These are phyloP conservation scores for Colletotrichum falcatum DNA, from an alignment of 2,329 filamentous ascomycete species.

Conservation along the genomic window DNA sequence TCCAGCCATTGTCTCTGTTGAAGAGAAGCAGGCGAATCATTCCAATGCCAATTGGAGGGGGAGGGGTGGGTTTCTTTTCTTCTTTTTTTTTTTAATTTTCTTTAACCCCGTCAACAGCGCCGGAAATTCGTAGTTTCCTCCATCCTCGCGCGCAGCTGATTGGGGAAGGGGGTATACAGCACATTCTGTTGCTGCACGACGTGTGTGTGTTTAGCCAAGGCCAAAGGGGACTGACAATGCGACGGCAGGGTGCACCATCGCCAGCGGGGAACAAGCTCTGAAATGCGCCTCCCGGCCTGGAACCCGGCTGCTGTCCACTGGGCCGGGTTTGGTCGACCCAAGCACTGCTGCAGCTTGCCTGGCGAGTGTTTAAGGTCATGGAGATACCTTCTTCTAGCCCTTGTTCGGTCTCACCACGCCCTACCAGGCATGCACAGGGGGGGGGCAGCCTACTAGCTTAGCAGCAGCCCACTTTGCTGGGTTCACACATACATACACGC, in stretches of 20 bases:
- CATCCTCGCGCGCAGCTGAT: background rate
- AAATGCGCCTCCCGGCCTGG: background rate
- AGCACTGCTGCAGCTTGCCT: background rate
- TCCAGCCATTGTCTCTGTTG: no score
- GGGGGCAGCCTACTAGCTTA: constrained; percentile 8
- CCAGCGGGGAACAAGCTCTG: background rate
- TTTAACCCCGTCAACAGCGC: background rate
- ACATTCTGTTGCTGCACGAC: background rate
- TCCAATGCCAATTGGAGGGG: no score
- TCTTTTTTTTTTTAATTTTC: no score
- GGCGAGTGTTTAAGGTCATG: background rate
- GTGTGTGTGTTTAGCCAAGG: no score
- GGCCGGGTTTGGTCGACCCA: background rate
- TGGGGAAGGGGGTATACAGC: background rate
- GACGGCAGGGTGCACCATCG: background rate
- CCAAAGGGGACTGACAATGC: no score
- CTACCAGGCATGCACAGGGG: constrained; percentile 18
- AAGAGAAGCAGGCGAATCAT: no score
- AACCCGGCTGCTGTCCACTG: background rate
- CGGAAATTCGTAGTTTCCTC: background rate
- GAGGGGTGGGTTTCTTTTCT: no score
- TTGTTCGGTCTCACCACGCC: constrained; percentile 9
- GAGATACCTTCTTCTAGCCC: background rate
- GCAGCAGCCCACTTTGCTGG: background rate
- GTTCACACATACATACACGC: background rate